Percentiles rank a stretch among this genome's conserved stretches.
Evolutionary conservation across 75 land plant genomes (phyloP).

Genomic region (Pinus tabuliformis): DNA sequence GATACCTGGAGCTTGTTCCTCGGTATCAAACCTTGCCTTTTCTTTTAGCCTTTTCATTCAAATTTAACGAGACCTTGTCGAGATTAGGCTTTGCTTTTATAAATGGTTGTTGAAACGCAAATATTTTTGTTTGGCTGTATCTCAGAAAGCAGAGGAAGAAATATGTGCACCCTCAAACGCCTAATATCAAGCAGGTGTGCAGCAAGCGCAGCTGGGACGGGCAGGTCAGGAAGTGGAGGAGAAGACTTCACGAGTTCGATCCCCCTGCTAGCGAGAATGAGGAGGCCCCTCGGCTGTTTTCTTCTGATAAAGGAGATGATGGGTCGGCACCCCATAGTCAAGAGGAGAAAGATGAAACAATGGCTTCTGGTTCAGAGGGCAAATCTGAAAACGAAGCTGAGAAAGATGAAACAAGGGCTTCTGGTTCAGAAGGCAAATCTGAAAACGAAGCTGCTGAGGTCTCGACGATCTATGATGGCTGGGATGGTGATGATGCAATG

Average conservation of each 20-base stretch:
- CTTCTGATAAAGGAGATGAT: background rate
- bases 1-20: constrained; percentile 31
- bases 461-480: background rate
- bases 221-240: constrained; percentile 39
- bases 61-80: background rate
- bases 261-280: constrained; percentile 29
- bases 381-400: background rate
- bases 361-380: background rate
- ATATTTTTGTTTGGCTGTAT: background rate
- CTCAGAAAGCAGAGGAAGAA: background rate
- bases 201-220: constrained; percentile 57
- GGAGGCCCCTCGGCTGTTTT: constrained; percentile 3
- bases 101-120: background rate
- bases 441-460: background rate
- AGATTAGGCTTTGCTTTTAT: background rate
- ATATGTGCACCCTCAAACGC: constrained; percentile 25
- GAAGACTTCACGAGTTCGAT: constrained; percentile 34
- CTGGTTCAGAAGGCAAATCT: background rate
- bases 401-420: no score
- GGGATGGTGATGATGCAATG: background rate
- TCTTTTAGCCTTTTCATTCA: background rate
- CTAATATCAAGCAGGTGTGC: constrained; percentile 33
- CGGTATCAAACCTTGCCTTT: background rate
- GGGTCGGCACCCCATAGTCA: no score
- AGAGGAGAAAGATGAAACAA: background rate